Percentiles rank a stretch among this genome's conserved stretches.
phyloP scores from a whole-genome alignment of 2,329 filamentous ascomycete genomes.

The Neospermospora avenae region DNA sequence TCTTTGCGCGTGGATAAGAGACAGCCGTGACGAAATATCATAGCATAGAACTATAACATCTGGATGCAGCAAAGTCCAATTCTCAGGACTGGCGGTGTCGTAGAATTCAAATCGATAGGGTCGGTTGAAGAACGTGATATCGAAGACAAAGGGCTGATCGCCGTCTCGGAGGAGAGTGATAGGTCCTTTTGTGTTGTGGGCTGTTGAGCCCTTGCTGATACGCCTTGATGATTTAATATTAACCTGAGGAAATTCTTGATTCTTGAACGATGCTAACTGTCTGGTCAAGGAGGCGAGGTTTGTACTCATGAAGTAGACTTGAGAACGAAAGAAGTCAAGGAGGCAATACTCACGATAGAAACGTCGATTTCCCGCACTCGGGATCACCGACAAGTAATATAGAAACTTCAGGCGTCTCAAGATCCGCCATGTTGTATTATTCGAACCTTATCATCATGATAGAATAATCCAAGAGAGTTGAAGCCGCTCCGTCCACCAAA shows the following conservation, averaged over 20 bases:
- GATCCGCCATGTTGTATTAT: conserved; percentile 9
- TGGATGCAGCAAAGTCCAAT: conserved; percentile 56
- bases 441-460: background rate
- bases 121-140: conserved; percentile 46
- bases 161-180: conserved; percentile 53
- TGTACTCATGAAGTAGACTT: background rate
- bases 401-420: conserved; percentile 41
- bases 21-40: conserved; percentile 57
- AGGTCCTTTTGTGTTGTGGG: conserved; percentile 41
- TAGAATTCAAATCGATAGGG: conserved; percentile 55
- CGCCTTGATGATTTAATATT: conserved; percentile 44
- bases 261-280: background rate
- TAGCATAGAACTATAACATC: conserved; percentile 59
- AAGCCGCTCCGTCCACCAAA: background rate
- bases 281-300: background rate
- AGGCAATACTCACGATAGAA: conserved; percentile 51
- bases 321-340: background rate
- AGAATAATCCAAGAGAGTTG: background rate
- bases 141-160: conserved; percentile 59
- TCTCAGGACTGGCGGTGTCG: conserved; percentile 56
- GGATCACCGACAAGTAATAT: conserved; percentile 57
- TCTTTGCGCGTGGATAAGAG: conserved; percentile 55
- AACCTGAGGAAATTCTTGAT: background rate
- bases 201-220: conserved; percentile 44
- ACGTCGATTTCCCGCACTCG: conserved; percentile 57